These are phyloP conservation scores for Endocladia muricata DNA, from an alignment of 31 red algal species.

Conservation along the genomic window DNA sequence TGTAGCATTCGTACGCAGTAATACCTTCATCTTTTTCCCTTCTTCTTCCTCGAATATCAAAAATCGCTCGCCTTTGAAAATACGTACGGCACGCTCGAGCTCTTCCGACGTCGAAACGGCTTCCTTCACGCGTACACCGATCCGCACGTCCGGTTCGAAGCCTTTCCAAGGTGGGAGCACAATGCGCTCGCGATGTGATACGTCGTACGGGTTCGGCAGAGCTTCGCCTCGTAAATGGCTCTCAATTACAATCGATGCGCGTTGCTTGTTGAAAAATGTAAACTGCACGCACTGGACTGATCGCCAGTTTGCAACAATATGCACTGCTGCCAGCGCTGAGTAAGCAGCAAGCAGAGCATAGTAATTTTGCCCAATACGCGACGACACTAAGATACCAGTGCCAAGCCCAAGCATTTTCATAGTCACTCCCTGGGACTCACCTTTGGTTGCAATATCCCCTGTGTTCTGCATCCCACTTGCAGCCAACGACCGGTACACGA, in stretches of 20 bases:
- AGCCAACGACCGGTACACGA: conserved; percentile 88
- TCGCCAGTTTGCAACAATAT: conserved; percentile 92
- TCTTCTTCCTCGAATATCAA: conserved; percentile 34
- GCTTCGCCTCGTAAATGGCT: conserved; percentile 39
- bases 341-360: conserved; percentile 78
- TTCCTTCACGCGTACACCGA: conserved; percentile 52
- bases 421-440: conserved; percentile 94
- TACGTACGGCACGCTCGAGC: not conserved
- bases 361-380: conserved; percentile 91
- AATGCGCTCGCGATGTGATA: conserved; percentile 60
- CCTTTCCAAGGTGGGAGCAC: conserved; percentile 78
- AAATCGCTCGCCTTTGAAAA: conserved; percentile 57
- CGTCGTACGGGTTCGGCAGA: conserved; percentile 70
- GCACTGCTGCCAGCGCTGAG: conserved; percentile 56
- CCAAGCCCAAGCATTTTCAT: conserved; percentile 94
- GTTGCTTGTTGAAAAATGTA: conserved; percentile 92
- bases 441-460: conserved; percentile 98
- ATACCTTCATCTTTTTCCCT: conserved; percentile 17
- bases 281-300: conserved; percentile 95
- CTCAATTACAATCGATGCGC: conserved; percentile 74
- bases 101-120: conserved; percentile 16
- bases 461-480: conserved; percentile 83
- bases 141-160: conserved; percentile 62
- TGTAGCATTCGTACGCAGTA: conserved; percentile 25
- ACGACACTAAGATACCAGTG: conserved; percentile 73